Conservation (phyloP, 257 asterid species). For the Nicotiana sylvestris region DNA sequence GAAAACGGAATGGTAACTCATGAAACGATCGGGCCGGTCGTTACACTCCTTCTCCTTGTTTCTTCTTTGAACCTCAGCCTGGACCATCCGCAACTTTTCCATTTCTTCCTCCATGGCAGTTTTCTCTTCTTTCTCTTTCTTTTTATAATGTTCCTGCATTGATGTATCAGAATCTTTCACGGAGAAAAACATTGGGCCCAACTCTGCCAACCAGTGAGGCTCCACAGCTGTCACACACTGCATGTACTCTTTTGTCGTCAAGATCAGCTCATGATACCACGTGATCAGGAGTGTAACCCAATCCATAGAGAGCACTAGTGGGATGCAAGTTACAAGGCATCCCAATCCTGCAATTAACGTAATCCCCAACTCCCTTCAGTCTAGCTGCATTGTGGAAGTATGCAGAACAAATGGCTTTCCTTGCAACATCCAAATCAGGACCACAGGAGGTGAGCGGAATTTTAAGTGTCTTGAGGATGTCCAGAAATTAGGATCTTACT, state of each 20-base stretch:
- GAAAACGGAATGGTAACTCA: too few species aligned
- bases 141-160: slow-evolving; percentile 58
- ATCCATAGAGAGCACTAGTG: slow-evolving; percentile 74
- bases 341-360: slow-evolving; percentile 77
- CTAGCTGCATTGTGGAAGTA: slow-evolving; percentile 84
- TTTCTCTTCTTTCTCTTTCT: slow-evolving; percentile 34
- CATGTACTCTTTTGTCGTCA: slow-evolving; percentile 88
- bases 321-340: slow-evolving; percentile 96
- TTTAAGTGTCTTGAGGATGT: too few species aligned
- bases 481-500: too few species aligned
- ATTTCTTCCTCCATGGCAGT: too few species aligned
- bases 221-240: slow-evolving; percentile 88
- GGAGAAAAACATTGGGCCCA: slow-evolving; percentile 95
- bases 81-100: too few species aligned
- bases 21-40: too few species aligned
- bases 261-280: slow-evolving; percentile 80
- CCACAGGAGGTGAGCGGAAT: slow-evolving; percentile 74
- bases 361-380: slow-evolving; percentile 76
- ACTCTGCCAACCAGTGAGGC: slow-evolving; percentile 91
- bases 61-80: too few species aligned
- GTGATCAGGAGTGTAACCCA: slow-evolving; percentile 82
- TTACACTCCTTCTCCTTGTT: too few species aligned
- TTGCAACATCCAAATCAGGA: slow-evolving; percentile 78
- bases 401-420: slow-evolving; percentile 83
- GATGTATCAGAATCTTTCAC: slow-evolving; percentile 80